Conservation (phyloP, 768 basidiomycete species). For the Podaxis sp. region DNA sequence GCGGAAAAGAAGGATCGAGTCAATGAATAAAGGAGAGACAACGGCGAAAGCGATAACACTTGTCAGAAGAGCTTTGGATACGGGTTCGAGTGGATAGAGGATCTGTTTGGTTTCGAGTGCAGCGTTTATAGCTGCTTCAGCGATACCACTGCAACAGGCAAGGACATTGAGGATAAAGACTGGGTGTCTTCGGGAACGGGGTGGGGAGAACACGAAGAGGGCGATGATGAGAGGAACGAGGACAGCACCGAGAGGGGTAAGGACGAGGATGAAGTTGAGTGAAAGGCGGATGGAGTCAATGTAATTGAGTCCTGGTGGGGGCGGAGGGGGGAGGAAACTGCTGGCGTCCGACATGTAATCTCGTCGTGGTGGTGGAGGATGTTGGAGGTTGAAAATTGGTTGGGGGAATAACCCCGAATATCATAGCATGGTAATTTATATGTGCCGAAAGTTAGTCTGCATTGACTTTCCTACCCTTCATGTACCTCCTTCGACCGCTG, state of each 20-base stretch:
- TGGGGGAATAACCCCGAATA: neutral
- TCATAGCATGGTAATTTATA: neutral
- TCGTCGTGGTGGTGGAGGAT: neutral
- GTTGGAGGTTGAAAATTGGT: neutral
- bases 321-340: slow-evolving; percentile 10
- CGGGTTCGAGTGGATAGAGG: slow-evolving; percentile 16
- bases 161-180: slow-evolving; percentile 30
- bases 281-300: slow-evolving; percentile 22
- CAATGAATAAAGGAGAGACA: slow-evolving; percentile 29
- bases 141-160: slow-evolving; percentile 21
- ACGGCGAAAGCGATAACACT: slow-evolving; percentile 20
- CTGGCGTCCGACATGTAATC: neutral
- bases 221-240: slow-evolving; percentile 29
- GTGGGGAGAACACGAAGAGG: slow-evolving; percentile 28
- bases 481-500: neutral
- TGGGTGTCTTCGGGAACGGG: slow-evolving; percentile 19
- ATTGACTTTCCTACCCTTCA: neutral
- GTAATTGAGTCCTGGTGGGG: slow-evolving; percentile 24
- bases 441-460: neutral
- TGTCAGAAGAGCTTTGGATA: slow-evolving; percentile 15
- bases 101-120: slow-evolving; percentile 15
- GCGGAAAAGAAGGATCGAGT: slow-evolving; percentile 33
- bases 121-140: slow-evolving; percentile 20
- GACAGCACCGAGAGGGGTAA: slow-evolving; percentile 22
- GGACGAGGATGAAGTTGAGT: slow-evolving; percentile 22